phyloP scores from a whole-genome alignment of 2,329 filamentous ascomycete genomes.

The Colletotrichum musae region DNA sequence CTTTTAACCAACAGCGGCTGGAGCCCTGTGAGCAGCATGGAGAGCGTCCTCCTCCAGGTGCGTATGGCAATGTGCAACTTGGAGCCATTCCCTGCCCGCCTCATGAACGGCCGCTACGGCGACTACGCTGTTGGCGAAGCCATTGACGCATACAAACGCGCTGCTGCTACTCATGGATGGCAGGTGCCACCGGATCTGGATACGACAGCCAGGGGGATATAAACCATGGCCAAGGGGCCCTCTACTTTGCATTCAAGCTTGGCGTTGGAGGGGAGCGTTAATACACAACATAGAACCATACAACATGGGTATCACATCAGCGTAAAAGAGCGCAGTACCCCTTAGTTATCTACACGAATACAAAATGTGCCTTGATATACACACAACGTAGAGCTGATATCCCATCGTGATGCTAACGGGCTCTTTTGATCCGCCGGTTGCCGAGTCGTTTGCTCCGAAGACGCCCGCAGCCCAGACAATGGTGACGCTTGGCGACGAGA shows the following conservation, averaged over 20 bases:
- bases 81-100: constrained; percentile 80
- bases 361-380: no score
- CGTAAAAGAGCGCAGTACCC: no score
- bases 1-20: constrained; percentile 88
- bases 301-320: no score
- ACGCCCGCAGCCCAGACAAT: neutral
- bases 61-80: constrained; percentile 79
- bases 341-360: no score
- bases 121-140: constrained; percentile 81
- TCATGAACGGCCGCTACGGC: constrained; percentile 56
- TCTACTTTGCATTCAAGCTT: no score
- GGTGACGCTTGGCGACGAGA: constrained; percentile 2
- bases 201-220: constrained; percentile 53
- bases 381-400: neutral
- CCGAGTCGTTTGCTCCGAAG: neutral
- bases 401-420: neutral
- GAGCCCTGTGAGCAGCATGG: constrained; percentile 80
- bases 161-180: constrained; percentile 80
- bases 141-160: constrained; percentile 73
- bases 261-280: no score
- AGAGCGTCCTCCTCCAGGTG: constrained; percentile 85
- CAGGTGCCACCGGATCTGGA: constrained; percentile 74
- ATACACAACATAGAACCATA: no score
- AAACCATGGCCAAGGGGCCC: neutral
- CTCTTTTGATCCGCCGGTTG: neutral